Conservation (phyloP, 768 basidiomycete genomes). For the Infundibulicybe gibba region DNA sequence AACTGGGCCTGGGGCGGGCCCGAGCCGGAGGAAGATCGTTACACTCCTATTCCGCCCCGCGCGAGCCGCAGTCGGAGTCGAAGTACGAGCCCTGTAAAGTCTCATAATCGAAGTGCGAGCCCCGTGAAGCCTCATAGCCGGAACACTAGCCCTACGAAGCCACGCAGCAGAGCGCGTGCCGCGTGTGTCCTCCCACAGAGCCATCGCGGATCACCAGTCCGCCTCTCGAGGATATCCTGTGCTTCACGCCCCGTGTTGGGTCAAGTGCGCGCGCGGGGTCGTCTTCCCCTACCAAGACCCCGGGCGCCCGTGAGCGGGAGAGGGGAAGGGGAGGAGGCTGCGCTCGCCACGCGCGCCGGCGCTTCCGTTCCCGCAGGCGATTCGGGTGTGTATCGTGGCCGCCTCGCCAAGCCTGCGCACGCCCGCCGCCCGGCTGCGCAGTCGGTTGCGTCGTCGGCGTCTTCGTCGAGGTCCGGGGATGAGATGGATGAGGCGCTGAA, state of each 20-base stretch:
- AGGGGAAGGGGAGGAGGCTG: neutral
- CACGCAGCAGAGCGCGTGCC: neutral
- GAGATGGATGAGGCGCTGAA: conserved; percentile 19
- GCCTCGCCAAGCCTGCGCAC: neutral
- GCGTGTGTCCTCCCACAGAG: conserved; percentile 41
- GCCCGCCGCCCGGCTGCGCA: too few species aligned
- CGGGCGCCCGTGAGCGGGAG: neutral
- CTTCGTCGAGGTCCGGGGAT: neutral
- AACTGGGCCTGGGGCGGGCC: conserved; percentile 11
- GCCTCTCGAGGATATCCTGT: conserved; percentile 50
- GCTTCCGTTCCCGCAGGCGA: conserved; percentile 1
- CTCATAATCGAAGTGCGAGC: neutral
- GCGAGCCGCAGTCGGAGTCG: conserved; percentile 19
- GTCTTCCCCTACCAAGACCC: neutral
- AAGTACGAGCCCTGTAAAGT: conserved; percentile 20
- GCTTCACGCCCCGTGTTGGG: conserved; percentile 39
- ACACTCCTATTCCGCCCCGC: conserved; percentile 34
- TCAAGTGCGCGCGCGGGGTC: neutral
- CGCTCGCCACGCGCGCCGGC: neutral
- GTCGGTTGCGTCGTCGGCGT: too few species aligned
- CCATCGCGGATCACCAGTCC: conserved; percentile 57
- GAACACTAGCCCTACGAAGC: neutral
- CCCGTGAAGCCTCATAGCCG: neutral
- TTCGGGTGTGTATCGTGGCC: conserved; percentile 6
- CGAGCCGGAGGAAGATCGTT: conserved; percentile 26